Evolutionary conservation across 768 basidiomycete genomes (phyloP).

Genomic region (Mycena latifolia): DNA sequence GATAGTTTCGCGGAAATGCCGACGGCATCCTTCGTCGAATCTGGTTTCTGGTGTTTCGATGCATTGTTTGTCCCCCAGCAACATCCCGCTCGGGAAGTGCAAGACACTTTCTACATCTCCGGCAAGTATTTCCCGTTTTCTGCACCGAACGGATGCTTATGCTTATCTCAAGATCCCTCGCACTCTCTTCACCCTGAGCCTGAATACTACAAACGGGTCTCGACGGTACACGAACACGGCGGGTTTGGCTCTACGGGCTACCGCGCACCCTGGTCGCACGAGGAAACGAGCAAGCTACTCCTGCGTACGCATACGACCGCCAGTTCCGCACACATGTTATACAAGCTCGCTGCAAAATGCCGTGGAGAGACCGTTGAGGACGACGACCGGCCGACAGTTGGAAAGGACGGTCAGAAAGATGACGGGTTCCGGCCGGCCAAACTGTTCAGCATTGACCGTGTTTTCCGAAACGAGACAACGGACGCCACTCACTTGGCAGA

Average conservation of each 20-base stretch:
- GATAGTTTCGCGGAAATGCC: slow-evolving; percentile 98
- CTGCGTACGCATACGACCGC: slow-evolving; percentile 98
- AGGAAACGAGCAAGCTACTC: slow-evolving; percentile 92
- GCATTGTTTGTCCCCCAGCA: slow-evolving; percentile 98
- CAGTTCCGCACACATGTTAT: slow-evolving; percentile 93
- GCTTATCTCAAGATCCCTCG: slow-evolving; percentile 72
- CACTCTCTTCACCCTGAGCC: slow-evolving; percentile 79
- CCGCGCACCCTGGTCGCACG: slow-evolving; percentile 94
- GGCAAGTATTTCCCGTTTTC: slow-evolving; percentile 56
- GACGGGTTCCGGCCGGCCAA: slow-evolving; percentile 94
- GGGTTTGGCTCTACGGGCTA: slow-evolving; percentile 96
- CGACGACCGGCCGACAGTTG: slow-evolving; percentile 46
- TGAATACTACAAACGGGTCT: slow-evolving; percentile 89
- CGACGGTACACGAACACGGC: slow-evolving; percentile 86
- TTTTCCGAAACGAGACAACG: slow-evolving; percentile 98
- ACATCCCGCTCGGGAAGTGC: slow-evolving; percentile 96
- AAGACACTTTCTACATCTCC: slow-evolving; percentile 99
- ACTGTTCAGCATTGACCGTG: slow-evolving; percentile 96
- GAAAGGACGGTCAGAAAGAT: slow-evolving; percentile 49
- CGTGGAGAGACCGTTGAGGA: slow-evolving; percentile 66
- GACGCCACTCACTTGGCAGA: slow-evolving; percentile 99
- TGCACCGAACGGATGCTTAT: neutral
- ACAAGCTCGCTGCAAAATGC: slow-evolving; percentile 89
- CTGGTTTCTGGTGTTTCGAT: slow-evolving; percentile 99
- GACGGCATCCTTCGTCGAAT: slow-evolving; percentile 95